Base-by-base conservation (phyloP, 768 basidiomycete species). In the Exsudoporus frostii region DNA sequence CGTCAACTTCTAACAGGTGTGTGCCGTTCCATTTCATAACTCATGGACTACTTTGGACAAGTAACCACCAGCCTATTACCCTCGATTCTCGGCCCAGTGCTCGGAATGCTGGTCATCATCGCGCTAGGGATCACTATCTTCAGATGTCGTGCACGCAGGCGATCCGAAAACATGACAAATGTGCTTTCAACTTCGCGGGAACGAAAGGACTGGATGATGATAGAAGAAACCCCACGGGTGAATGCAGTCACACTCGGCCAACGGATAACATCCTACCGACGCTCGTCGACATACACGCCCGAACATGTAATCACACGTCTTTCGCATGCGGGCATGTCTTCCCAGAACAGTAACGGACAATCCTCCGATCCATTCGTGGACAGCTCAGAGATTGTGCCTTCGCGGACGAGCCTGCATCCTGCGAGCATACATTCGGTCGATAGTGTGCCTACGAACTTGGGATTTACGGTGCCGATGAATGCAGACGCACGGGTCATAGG, bases 331-430 rank as follows among this genome's bases (percentile, higher is more conserved):
- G 57, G 50, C 24, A 41, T 57, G 43, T 60, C 51, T 22, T 48
- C 49, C 44, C 45, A 57, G 29, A 58, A 38, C 22, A 60, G 56
- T 15, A 17, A 49, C 5, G 43, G 33, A 33, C 49, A 38, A 36
- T 34, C 27, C n/a, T 62, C 55, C 38, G 32, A 63, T 55, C 61
- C 55, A 39, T 66, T 66, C 50, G 48, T 45, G 34, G 51, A 63
- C 42, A 42, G 44, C 32, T 44, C 47, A 22, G 32, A 45, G 7
- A 42, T 33, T 15, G 51, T n/a, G 24, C 52, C 57, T 42, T 65
- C 55, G 13, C 55, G 38, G 32, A 62, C 50, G n/a, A 54, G 51
- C 32, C 27, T 34, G 7, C 33, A 39, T 25, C 44, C 50, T 25
- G 17, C n/a, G 17, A 58, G 48, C 5, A 30, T 30, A 5, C 33